Evolutionary conservation across 176 grass and related monocot genomes (phyloP), one percentile per base, ranked within the genome.

Genomic region (Coix lacrymajobi): DNA sequence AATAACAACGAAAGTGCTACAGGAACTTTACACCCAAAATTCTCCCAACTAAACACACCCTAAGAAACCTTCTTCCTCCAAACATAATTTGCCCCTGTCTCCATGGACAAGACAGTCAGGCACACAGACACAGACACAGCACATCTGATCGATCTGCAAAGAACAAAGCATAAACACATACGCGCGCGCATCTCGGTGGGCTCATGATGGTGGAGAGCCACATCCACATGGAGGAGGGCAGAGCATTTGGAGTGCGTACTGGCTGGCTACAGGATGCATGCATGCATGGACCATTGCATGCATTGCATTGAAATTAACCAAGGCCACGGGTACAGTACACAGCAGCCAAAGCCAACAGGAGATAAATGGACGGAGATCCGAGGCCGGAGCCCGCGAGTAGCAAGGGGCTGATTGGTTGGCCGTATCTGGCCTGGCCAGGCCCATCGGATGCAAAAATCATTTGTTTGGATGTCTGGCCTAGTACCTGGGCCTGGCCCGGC

Each of bases 71-170:
- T 19, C 1, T n/a, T 48, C 43, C 77, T 82, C 58, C 45, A 78
- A 82, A 66, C 83, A 58, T 58, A 51, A 11, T 11, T 43, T 72
- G 11, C 22, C 33, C 25, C 41, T 67, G 88, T 90, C 84, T 61
- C 66, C 79, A 60, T 90, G 58, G 79, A 78, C 83, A 83, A 73
- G 82, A 81, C 82, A 89, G 24, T 57, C 51, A 68, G 65, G 2
- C 12, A 14, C n/a, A 33, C 38, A 75, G 26, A 34, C 60, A 26
- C 10, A n/a, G 20, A 56, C 10, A n/a, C 51, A 56, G 14, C 69
- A 71, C 32, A 66, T 66, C 68, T 39, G 65, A 28, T 62, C 26
- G 57, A 62, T 69, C 87, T 69, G 76, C 82, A 62, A 85, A 75
- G 61, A 68, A 12, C 11, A 26, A 61, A 61, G 9, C n/a, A 58